These are phyloP conservation scores for Populus hybrid DNA, from an alignment of 441 rosid genomes.

Conservation along the genomic window DNA sequence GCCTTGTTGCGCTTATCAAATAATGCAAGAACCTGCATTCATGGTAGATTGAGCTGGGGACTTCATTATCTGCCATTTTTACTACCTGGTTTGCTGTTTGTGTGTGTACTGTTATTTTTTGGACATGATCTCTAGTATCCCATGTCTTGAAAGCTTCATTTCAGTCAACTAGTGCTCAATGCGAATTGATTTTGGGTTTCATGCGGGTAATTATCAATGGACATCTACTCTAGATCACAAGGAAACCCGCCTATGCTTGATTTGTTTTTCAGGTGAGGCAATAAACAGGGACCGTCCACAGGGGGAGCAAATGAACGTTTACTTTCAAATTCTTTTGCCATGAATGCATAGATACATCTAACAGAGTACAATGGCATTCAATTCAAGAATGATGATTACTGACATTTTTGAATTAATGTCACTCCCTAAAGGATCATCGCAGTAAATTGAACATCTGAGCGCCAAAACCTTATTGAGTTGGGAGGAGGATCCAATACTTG, in stretches of 20 bases:
- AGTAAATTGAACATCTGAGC: too few species aligned
- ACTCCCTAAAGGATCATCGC: too few species aligned
- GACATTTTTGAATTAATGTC: too few species aligned
- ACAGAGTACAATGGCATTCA: too few species aligned
- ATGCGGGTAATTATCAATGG: not conserved
- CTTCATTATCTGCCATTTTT: not conserved
- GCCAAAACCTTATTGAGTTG: too few species aligned
- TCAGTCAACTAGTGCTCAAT: not conserved
- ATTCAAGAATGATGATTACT: too few species aligned
- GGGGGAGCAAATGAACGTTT: too few species aligned
- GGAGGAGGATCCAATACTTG: too few species aligned
- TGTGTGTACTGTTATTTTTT: not conserved
- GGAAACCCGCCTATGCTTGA: not conserved
- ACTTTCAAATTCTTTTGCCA: too few species aligned
- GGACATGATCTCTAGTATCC: not conserved
- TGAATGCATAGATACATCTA: too few species aligned
- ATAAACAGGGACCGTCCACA: too few species aligned
- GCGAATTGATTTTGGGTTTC: not conserved
- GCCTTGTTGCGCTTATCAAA: slow-evolving; percentile 1
- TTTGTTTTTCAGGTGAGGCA: not conserved
- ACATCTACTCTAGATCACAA: not conserved
- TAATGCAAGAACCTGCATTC: not conserved
- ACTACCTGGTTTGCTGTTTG: not conserved
- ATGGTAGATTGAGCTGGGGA: not conserved
- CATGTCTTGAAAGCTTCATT: not conserved